Percentiles rank a stretch among this genome's conserved stretches.
Evolutionary conservation across 2,329 filamentous ascomycete genomes (phyloP).

Genomic region (Thielaviopsis euricoi): DNA sequence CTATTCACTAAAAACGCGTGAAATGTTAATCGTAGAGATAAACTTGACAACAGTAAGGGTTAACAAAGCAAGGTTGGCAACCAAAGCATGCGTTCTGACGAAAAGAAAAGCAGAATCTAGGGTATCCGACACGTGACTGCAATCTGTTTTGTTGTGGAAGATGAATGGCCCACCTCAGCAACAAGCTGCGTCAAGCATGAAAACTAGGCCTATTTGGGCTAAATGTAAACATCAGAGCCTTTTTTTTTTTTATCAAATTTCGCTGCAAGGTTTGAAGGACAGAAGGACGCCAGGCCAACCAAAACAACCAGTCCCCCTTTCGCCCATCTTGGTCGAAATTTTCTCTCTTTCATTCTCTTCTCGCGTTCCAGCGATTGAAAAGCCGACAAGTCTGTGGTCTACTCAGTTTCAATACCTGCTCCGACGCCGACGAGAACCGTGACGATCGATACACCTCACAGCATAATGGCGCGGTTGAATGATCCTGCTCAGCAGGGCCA

Average conservation of each 20-base stretch:
- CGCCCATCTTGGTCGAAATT: not conserved
- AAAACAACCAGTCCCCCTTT: conserved; percentile 1
- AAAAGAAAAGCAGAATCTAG: not conserved
- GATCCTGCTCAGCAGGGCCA: conserved; percentile 43
- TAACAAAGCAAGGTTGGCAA: not conserved
- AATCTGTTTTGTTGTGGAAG: not conserved
- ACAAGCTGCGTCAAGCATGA: not conserved
- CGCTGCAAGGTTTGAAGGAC: not conserved
- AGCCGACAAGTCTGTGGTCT: not conserved
- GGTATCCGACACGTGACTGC: not conserved
- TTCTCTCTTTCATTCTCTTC: not conserved
- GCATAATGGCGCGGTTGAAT: conserved; percentile 61
- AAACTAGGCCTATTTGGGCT: conserved; percentile 14
- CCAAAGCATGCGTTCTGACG: not conserved
- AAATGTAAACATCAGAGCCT: conserved; percentile 15
- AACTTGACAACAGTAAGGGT: not conserved
- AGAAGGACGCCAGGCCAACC: not conserved
- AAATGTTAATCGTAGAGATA: not conserved
- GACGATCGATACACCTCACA: not conserved
- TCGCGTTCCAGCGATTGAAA: not conserved
- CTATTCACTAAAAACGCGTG: too few species aligned
- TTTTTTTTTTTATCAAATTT: conserved; percentile 2
- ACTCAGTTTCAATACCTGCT: not conserved
- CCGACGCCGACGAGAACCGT: not conserved
- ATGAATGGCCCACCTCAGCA: not conserved